These are phyloP conservation scores for Tetrahymena malaccensis DNA, from an alignment of 73 alveolate genomes.

Conservation along the genomic window DNA sequence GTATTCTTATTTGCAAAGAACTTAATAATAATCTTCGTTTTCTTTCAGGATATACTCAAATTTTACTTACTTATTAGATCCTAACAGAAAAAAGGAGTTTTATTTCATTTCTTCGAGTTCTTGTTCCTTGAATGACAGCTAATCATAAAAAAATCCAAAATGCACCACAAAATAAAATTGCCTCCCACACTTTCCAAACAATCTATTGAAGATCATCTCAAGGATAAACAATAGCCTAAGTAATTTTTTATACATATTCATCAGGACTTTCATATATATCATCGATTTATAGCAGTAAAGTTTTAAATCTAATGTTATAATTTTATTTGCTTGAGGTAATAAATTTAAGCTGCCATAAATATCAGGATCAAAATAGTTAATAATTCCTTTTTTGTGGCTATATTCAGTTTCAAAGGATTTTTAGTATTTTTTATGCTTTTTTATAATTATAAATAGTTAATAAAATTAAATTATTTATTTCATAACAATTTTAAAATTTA, in stretches of 20 bases:
- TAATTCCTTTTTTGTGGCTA: background rate
- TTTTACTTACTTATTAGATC: background rate
- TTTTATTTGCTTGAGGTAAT: background rate
- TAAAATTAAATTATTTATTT: too few relatives aligned
- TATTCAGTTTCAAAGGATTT: background rate
- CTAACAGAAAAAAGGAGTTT: background rate
- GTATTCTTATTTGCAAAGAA: background rate
- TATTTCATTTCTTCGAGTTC: background rate
- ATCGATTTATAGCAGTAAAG: background rate
- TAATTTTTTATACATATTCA: background rate
- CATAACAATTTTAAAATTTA: too few relatives aligned
- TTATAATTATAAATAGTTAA: background rate
- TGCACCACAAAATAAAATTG: background rate
- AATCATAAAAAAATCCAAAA: background rate
- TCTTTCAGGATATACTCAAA: background rate
- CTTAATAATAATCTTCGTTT: background rate
- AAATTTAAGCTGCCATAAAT: background rate
- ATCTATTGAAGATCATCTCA: background rate
- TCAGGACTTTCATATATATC: background rate
- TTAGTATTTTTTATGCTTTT: background rate
- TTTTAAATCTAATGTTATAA: background rate
- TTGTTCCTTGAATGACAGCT: background rate
- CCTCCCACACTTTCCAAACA: background rate
- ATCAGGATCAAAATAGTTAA: background rate
- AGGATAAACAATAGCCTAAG: background rate